A percentile compares a stretch with the other conserved stretches of the same genome.
Conservation (phyloP, 176 grass and related monocot genomes). For the Paspalum notatum region DNA sequence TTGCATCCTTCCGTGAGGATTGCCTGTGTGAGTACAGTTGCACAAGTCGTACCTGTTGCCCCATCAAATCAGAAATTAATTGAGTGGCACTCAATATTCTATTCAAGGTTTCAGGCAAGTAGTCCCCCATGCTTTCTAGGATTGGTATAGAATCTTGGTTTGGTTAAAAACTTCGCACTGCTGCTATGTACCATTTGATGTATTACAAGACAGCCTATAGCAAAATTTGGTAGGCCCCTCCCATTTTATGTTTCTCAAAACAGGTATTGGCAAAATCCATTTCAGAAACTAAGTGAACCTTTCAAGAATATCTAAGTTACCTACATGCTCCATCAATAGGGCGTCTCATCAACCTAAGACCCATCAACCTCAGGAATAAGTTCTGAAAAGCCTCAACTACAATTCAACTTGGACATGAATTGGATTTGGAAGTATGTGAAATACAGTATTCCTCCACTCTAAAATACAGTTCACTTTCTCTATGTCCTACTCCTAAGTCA, state of each 20-base stretch:
- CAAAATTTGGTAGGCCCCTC: background rate
- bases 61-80: constrained; percentile 28
- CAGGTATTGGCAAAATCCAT: background rate
- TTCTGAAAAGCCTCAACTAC: background rate
- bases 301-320: constrained; percentile 5
- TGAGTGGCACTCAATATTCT: constrained; percentile 9
- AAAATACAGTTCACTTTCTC: no score
- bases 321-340: background rate
- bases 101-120: background rate
- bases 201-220: background rate
- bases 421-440: constrained; percentile 12
- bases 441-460: background rate
- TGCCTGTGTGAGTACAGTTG: constrained; percentile 90
- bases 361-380: background rate
- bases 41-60: constrained; percentile 87
- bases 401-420: constrained; percentile 2
- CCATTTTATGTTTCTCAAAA: background rate
- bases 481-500: no score
- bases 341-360: background rate
- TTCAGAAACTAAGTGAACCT: constrained; percentile 3
- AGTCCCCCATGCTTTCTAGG: background rate
- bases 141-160: background rate
- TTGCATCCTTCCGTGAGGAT: constrained; percentile 93
- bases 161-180: constrained; percentile 5
- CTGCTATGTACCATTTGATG: background rate